A percentile compares a stretch with the other conserved stretches of the same genome.
Conservation (phyloP, 2,329 filamentous ascomycete genomes). For the Endothia cerciana region DNA sequence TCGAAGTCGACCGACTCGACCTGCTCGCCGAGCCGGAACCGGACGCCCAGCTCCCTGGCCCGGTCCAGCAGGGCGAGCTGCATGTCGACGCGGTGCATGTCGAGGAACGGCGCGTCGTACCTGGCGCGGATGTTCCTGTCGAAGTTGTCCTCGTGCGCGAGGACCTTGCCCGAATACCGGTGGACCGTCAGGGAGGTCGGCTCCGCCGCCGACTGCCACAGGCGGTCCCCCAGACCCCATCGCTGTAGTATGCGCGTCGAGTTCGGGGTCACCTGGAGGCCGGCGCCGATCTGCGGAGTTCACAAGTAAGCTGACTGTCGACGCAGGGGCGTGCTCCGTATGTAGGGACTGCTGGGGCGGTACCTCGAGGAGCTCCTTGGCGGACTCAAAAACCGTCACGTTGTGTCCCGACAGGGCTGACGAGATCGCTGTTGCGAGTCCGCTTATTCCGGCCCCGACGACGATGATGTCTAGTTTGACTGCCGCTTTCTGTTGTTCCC, state of each 20-base stretch:
- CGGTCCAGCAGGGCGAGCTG: slow-evolving; percentile 56
- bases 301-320: background rate
- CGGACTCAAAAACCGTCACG: slow-evolving; percentile 30
- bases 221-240: slow-evolving; percentile 32
- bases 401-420: slow-evolving; percentile 27
- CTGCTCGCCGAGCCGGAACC: slow-evolving; percentile 51
- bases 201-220: slow-evolving; percentile 33
- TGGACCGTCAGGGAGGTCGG: slow-evolving; percentile 35
- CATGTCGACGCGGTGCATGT: slow-evolving; percentile 64
- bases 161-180: slow-evolving; percentile 36
- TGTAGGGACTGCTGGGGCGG: background rate
- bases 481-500: slow-evolving; percentile 18
- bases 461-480: slow-evolving; percentile 27
- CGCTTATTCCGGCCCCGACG: slow-evolving; percentile 28
- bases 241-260: slow-evolving; percentile 35
- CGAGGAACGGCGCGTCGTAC: slow-evolving; percentile 36
- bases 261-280: slow-evolving; percentile 38
- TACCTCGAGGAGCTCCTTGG: slow-evolving; percentile 30
- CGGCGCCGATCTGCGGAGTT: slow-evolving; percentile 32
- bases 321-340: too few relatives aligned
- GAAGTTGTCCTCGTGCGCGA: slow-evolving; percentile 37
- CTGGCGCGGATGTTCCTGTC: slow-evolving; percentile 33
- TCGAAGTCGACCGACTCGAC: slow-evolving; percentile 54
- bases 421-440: slow-evolving; percentile 28
- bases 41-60: slow-evolving; percentile 57